These are phyloP conservation scores for Fraxinus anomala DNA, from an alignment of 257 asterid species.

Conservation along the genomic window DNA sequence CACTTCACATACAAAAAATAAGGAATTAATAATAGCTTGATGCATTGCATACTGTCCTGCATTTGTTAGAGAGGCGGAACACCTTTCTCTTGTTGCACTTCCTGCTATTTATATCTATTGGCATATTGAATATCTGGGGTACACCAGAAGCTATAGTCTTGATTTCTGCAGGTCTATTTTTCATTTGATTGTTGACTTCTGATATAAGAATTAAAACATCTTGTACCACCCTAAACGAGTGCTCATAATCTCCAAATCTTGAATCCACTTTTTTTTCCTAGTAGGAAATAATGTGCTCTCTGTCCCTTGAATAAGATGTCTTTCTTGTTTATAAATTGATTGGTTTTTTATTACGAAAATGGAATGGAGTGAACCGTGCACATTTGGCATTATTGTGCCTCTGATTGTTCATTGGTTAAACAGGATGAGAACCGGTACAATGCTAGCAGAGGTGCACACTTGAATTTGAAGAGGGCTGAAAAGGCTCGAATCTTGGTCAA, in stretches of 20 bases:
- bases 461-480: slow-evolving; percentile 59
- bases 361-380: background rate
- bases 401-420: slow-evolving; percentile 21
- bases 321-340: background rate
- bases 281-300: background rate
- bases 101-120: background rate
- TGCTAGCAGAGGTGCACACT: slow-evolving; percentile 60
- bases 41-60: background rate
- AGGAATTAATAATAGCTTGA: background rate
- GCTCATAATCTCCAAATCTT: background rate
- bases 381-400: background rate
- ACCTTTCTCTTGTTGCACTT: background rate
- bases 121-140: background rate
- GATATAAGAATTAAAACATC: background rate
- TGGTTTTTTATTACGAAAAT: background rate
- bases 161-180: background rate
- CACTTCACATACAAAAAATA: background rate
- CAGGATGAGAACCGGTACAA: slow-evolving; percentile 58
- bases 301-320: background rate
- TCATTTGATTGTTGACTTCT: background rate
- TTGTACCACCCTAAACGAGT: background rate
- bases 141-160: background rate
- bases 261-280: background rate
- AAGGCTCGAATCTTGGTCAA: slow-evolving; percentile 52
- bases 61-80: background rate